Evolutionary conservation across 2,329 filamentous ascomycete species (phyloP).

Genomic region (Penicillium sp.): DNA sequence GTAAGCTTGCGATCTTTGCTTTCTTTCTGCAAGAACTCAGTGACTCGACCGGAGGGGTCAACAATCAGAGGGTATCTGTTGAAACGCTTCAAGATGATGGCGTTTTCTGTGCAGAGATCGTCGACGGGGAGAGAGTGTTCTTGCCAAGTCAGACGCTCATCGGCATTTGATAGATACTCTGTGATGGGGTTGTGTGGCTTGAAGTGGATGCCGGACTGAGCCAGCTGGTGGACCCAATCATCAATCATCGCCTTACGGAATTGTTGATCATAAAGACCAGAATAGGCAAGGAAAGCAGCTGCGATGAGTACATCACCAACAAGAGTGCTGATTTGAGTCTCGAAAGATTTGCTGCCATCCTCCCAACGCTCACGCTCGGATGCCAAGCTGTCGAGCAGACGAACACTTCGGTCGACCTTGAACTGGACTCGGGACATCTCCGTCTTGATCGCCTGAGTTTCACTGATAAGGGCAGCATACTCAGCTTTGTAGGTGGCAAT

Average conservation of each 20-base stretch:
- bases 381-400: constrained; percentile 89
- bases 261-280: constrained; percentile 94
- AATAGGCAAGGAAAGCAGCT: constrained; percentile 96
- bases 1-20: constrained; percentile 91
- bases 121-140: constrained; percentile 91
- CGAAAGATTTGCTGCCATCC: constrained; percentile 94
- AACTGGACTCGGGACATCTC: constrained; percentile 97
- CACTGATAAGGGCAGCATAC: constrained; percentile 92
- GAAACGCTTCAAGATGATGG: constrained; percentile 95
- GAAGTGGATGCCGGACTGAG: constrained; percentile 87
- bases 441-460: constrained; percentile 94
- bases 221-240: constrained; percentile 93
- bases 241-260: constrained; percentile 98
- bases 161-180: constrained; percentile 93
- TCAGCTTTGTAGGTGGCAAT: constrained; percentile 95
- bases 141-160: constrained; percentile 94
- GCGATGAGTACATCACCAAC: constrained; percentile 94
- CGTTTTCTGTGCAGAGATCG: constrained; percentile 97
- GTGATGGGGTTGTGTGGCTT: constrained; percentile 94
- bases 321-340: constrained; percentile 94
- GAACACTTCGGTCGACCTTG: constrained; percentile 95
- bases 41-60: constrained; percentile 91
- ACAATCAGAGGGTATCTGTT: constrained; percentile 98
- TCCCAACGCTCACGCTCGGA: constrained; percentile 95
- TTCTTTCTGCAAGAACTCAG: constrained; percentile 93